These are phyloP conservation scores for Lagenidium giganteum DNA, from an alignment of 352 stramenopile species.

Conservation along the genomic window DNA sequence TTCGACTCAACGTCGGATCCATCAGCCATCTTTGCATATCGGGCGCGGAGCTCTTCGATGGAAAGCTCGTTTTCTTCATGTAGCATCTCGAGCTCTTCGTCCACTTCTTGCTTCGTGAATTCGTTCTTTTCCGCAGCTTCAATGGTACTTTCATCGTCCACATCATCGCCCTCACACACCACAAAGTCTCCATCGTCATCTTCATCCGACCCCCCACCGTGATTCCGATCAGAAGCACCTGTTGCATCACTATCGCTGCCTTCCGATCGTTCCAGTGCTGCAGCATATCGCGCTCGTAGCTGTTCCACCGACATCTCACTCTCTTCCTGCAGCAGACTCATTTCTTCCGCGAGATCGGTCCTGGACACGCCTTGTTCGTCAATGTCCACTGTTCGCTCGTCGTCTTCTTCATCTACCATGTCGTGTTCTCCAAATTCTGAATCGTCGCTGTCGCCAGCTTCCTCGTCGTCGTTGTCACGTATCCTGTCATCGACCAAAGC, in stretches of 20 bases:
- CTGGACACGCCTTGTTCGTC: constrained; percentile 53
- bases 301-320: constrained; percentile 91
- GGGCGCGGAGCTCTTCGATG: constrained; percentile 76
- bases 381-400: constrained; percentile 87
- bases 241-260: constrained; percentile 5
- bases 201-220: constrained; percentile 18
- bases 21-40: constrained; percentile 27
- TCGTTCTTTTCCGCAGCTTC: constrained; percentile 75
- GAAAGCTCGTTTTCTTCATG: constrained; percentile 91
- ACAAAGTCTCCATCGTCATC: constrained; percentile 11
- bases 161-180: constrained; percentile 24
- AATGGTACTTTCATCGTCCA: constrained; percentile 90
- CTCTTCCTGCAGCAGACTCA: constrained; percentile 85
- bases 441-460: constrained; percentile 8
- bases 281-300: constrained; percentile 41
- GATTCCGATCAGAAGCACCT: constrained; percentile 22
- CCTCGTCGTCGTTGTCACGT: no score
- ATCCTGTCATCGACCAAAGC: constrained; percentile 11
- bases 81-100: constrained; percentile 86
- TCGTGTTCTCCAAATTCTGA: constrained; percentile 26
- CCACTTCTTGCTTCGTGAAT: constrained; percentile 28
- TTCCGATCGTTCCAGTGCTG: constrained; percentile 4
- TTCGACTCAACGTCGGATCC: constrained; percentile 35
- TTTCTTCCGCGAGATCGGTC: constrained; percentile 60
- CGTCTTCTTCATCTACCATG: constrained; percentile 43